Percentiles rank a stretch among this genome's conserved stretches.
These are phyloP conservation scores for Cladosporium sphaerospermum DNA, from an alignment of 2,329 filamentous ascomycete species.

Conservation along the genomic window DNA sequence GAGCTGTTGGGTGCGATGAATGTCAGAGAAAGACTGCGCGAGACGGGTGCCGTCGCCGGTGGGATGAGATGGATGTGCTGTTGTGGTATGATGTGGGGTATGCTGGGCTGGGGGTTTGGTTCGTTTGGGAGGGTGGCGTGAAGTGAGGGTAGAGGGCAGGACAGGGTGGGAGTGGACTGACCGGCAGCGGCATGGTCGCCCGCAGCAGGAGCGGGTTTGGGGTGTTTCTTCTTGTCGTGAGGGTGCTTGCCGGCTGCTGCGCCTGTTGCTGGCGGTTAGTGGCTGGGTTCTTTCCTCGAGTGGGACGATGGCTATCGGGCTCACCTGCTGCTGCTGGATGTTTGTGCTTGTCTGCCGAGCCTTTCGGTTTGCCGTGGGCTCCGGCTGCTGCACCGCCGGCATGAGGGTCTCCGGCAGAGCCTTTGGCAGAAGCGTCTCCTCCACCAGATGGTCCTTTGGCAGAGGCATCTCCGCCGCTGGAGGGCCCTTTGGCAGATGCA, in stretches of 20 bases:
- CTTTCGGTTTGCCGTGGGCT: background rate
- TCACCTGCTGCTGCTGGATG: background rate
- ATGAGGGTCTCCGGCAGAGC: background rate
- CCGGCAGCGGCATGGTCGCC: background rate
- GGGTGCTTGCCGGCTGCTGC: background rate
- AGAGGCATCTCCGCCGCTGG: too few species aligned
- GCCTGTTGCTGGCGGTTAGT: background rate
- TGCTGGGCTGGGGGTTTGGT: background rate
- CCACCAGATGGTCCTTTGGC: background rate
- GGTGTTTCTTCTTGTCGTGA: constrained; percentile 1
- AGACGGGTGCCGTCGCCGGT: background rate
- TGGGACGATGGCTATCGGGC: background rate
- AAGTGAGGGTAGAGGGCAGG: background rate
- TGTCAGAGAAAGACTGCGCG: background rate
- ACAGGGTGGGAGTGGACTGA: background rate
- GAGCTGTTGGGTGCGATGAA: background rate
- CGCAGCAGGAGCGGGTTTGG: background rate
- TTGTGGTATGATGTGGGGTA: background rate
- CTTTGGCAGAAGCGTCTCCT: background rate
- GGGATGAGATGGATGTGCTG: background rate
- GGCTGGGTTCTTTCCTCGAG: background rate
- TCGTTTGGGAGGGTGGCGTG: background rate
- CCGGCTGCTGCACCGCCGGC: background rate
- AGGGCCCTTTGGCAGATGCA: background rate
- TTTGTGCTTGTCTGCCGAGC: too few species aligned